phyloP scores from a whole-genome alignment of 1,284 basidiomycete genomes.

The Pseudomicrostroma phylloplanum region DNA sequence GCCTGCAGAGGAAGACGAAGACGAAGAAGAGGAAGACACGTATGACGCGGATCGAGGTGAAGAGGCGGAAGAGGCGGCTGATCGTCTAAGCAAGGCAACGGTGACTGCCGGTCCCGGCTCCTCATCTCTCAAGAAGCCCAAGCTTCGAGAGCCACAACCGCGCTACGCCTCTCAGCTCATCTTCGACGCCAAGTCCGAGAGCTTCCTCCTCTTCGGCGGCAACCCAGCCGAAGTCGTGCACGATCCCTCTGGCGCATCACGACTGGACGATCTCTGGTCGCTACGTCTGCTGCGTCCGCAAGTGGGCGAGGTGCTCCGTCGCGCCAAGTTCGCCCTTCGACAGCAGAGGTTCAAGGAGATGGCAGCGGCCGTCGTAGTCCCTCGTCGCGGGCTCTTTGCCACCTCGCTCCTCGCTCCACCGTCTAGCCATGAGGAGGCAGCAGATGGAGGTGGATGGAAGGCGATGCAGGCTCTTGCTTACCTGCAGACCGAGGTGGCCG shows the following conservation, averaged over 20 bases:
- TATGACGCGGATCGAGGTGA: slow-evolving; percentile 21
- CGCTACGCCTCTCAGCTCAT: slow-evolving; percentile 47
- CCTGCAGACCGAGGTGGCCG: slow-evolving; percentile 47
- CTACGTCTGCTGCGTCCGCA: slow-evolving; percentile 41
- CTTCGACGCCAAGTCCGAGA: slow-evolving; percentile 41
- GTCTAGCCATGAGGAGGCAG: not conserved
- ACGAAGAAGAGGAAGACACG: slow-evolving; percentile 19
- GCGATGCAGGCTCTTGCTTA: slow-evolving; percentile 49
- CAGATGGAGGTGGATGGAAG: slow-evolving; percentile 23
- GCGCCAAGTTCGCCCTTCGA: slow-evolving; percentile 48
- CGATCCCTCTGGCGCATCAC: slow-evolving; percentile 18
- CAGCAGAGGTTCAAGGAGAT: slow-evolving; percentile 46
- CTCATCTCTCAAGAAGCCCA: not conserved
- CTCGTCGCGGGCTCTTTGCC: not conserved
- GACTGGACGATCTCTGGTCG: slow-evolving; percentile 49
- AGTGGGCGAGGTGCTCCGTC: slow-evolving; percentile 44
- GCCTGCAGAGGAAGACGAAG: slow-evolving; percentile 7
- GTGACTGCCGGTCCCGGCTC: not conserved
- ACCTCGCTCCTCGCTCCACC: not conserved
- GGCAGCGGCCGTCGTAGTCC: slow-evolving; percentile 18
- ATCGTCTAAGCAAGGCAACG: not conserved
- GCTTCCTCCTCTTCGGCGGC: slow-evolving; percentile 51
- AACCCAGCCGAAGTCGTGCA: slow-evolving; percentile 27
- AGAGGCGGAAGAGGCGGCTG: slow-evolving; percentile 15
- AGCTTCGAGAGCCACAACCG: slow-evolving; percentile 27